phyloP scores from a whole-genome alignment of 768 basidiomycete genomes.

The Boletellus emodensis region DNA sequence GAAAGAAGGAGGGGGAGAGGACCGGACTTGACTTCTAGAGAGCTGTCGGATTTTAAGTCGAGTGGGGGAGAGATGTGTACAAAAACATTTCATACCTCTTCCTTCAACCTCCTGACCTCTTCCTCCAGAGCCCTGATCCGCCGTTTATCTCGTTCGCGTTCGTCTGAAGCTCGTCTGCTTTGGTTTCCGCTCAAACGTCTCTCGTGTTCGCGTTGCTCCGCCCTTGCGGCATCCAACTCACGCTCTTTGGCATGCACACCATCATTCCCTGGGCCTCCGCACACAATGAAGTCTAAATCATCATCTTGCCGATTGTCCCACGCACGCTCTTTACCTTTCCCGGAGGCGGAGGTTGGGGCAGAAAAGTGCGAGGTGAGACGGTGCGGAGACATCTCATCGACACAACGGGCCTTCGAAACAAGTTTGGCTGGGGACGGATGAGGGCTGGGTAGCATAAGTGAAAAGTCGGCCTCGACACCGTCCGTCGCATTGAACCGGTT shows the following conservation, averaged over 20 bases:
- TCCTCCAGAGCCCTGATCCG: slow-evolving; percentile 61
- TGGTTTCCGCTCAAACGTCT: slow-evolving; percentile 37
- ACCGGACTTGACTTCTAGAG: slow-evolving; percentile 34
- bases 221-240: slow-evolving; percentile 55
- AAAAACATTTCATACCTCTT: slow-evolving; percentile 41
- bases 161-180: slow-evolving; percentile 29
- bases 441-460: slow-evolving; percentile 48
- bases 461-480: slow-evolving; percentile 45
- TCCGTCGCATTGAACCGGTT: slow-evolving; percentile 42
- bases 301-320: slow-evolving; percentile 24
- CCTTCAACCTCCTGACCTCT: slow-evolving; percentile 56
- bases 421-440: slow-evolving; percentile 32
- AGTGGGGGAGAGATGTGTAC: neutral
- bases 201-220: slow-evolving; percentile 47
- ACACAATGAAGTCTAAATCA: slow-evolving; percentile 27
- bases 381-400: slow-evolving; percentile 13
- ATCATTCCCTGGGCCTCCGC: slow-evolving; percentile 43
- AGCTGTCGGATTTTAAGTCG: slow-evolving; percentile 36
- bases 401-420: slow-evolving; percentile 24
- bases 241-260: slow-evolving; percentile 57
- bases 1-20: slow-evolving; percentile 7
- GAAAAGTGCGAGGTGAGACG: neutral
- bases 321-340: slow-evolving; percentile 47
- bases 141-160: slow-evolving; percentile 55
- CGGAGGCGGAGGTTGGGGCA: slow-evolving; percentile 10